A percentile compares a stretch with the other conserved stretches of the same genome.
Conservation (phyloP, 2,329 filamentous ascomycete genomes). For the Incumbomyces lentus region DNA sequence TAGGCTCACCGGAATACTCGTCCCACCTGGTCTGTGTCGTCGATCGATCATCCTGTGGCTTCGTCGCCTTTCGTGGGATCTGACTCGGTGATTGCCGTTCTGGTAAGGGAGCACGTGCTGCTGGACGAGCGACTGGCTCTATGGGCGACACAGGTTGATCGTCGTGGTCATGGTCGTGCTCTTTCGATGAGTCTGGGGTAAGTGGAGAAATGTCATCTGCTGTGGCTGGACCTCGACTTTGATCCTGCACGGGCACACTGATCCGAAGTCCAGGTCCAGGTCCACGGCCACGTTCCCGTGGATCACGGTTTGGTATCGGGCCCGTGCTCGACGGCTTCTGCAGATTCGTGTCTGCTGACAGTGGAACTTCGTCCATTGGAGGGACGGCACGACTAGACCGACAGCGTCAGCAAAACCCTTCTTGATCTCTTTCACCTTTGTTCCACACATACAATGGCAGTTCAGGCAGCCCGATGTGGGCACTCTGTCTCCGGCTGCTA, state of each 20-base stretch:
- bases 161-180: conserved; percentile 13
- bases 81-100: conserved; percentile 11
- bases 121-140: conserved; percentile 23
- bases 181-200: conserved; percentile 20
- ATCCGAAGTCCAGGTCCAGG: too few species aligned
- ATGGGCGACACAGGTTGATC: conserved; percentile 21
- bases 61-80: conserved; percentile 19
- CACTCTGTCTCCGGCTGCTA: conserved; percentile 21
- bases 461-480: conserved; percentile 27
- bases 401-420: conserved; percentile 12
- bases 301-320: conserved; percentile 1
- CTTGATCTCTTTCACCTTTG: not conserved
- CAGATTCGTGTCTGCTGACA: conserved; percentile 48
- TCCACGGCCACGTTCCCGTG: conserved; percentile 9
- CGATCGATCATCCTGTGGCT: conserved; percentile 11
- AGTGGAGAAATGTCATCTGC: conserved; percentile 17
- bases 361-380: conserved; percentile 11
- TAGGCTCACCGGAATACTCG: conserved; percentile 56
- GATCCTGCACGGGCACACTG: not conserved
- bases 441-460: conserved; percentile 29
- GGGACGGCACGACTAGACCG: conserved; percentile 17
- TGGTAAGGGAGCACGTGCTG: conserved; percentile 14
- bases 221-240: too few species aligned
- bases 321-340: conserved; percentile 27
- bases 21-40: conserved; percentile 47